phyloP scores from a whole-genome alignment of 2,329 filamentous ascomycete species.

The Pyrenophora graminea region DNA sequence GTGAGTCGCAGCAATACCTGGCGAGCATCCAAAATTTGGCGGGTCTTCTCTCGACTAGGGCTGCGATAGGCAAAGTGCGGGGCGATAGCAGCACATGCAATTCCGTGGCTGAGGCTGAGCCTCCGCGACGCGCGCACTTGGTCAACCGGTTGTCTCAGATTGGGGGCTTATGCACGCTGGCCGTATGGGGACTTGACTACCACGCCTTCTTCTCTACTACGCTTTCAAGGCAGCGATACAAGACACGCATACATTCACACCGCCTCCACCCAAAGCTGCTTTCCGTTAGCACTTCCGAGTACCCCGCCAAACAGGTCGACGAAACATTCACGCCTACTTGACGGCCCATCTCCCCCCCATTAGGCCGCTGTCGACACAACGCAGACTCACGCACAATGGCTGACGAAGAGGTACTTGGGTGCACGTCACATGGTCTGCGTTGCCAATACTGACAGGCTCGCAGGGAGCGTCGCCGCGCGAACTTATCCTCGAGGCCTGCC shows the following conservation, averaged over 20 bases:
- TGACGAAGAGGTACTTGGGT: conserved; percentile 37
- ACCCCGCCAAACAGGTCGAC: conserved; percentile 13
- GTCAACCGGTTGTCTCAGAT: conserved; percentile 22
- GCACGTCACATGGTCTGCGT: not conserved
- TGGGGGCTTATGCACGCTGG: conserved; percentile 16
- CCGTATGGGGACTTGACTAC: not conserved
- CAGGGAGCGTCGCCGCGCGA: conserved; percentile 86
- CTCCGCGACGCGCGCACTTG: conserved; percentile 16
- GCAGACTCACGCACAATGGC: conserved; percentile 33
- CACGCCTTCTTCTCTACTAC: not conserved
- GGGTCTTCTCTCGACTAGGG: conserved; percentile 29
- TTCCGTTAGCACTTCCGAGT: conserved; percentile 18
- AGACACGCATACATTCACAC: not conserved
- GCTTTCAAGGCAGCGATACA: not conserved
- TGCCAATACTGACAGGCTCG: conserved; percentile 14
- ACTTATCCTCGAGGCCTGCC: conserved; percentile 88
- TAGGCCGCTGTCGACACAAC: conserved; percentile 2
- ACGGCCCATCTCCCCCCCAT: conserved; percentile 1
- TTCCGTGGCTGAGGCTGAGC: conserved; percentile 1
- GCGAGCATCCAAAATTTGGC: conserved; percentile 32
- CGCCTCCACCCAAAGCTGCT: conserved; percentile 6
- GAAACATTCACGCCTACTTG: conserved; percentile 13
- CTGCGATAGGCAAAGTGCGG: conserved; percentile 32
- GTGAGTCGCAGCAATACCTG: too few relatives aligned
- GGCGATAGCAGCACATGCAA: conserved; percentile 8